Conservation (phyloP, 306 rosid species). For the Acacia crassicarpa region DNA sequence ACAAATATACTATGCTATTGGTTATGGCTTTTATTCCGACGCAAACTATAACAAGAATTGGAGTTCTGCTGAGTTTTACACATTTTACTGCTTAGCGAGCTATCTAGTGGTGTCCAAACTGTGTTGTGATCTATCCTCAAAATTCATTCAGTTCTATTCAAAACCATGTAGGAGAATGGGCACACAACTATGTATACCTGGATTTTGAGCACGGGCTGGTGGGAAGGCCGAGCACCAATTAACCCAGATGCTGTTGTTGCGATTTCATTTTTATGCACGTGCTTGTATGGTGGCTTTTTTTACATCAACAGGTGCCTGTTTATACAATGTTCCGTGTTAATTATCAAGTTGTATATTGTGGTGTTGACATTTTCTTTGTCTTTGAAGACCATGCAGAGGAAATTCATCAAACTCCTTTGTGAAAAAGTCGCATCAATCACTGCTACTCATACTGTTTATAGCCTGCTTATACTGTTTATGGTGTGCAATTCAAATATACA, state of each 20-base stretch:
- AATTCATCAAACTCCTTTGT: slow-evolving; percentile 41
- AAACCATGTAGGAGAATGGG: slow-evolving; percentile 75
- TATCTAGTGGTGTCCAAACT: neutral
- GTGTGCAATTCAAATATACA: slow-evolving; percentile 77
- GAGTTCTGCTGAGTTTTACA: neutral
- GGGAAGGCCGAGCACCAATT: slow-evolving; percentile 75
- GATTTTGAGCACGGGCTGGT: slow-evolving; percentile 97
- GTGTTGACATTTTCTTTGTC: slow-evolving; percentile 22
- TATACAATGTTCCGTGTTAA: slow-evolving; percentile 4
- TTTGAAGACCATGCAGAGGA: slow-evolving; percentile 50
- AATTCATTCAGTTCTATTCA: neutral
- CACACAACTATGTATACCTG: slow-evolving; percentile 71
- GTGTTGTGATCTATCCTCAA: neutral
- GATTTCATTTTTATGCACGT: slow-evolving; percentile 52
- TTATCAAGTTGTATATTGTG: slow-evolving; percentile 20
- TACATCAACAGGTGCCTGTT: slow-evolving; percentile 70
- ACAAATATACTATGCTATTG: neutral
- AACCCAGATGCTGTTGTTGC: slow-evolving; percentile 82
- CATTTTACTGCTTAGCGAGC: neutral
- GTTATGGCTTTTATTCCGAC: neutral
- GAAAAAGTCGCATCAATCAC: slow-evolving; percentile 34
- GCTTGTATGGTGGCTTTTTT: slow-evolving; percentile 67
- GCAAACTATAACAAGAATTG: slow-evolving; percentile 4
- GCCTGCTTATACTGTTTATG: slow-evolving; percentile 63
- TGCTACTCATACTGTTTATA: slow-evolving; percentile 41